Evolutionary conservation across 768 basidiomycete genomes (phyloP).

Genomic region (Calocybe gangraenosa): DNA sequence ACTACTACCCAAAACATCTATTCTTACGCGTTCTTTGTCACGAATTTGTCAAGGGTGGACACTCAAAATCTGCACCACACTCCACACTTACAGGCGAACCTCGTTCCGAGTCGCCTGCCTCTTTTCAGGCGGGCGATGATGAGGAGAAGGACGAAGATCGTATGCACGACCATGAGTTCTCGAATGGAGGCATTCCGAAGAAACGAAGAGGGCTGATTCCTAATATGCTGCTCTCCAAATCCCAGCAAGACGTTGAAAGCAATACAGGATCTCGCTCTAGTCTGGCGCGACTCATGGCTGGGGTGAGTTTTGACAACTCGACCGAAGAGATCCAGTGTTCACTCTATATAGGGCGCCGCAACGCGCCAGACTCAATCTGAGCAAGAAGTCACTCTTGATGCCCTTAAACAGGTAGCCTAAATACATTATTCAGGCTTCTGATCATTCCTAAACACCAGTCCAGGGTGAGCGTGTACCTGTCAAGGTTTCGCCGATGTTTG

Average conservation of each 20-base stretch:
- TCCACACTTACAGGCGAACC: constrained; percentile 24
- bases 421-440: background rate
- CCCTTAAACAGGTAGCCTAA: constrained; percentile 17
- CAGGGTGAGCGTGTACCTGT: constrained; percentile 51
- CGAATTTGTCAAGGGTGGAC: constrained; percentile 33
- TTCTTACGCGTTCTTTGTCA: constrained; percentile 70
- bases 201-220: constrained; percentile 9
- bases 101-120: constrained; percentile 34
- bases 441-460: background rate
- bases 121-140: constrained; percentile 20
- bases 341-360: constrained; percentile 9
- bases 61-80: constrained; percentile 19
- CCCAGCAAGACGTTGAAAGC: constrained; percentile 14
- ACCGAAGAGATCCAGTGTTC: background rate
- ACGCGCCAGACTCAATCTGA: constrained; percentile 12
- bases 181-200: constrained; percentile 7
- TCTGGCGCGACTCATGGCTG: constrained; percentile 12
- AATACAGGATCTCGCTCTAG: constrained; percentile 8
- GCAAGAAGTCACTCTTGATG: constrained; percentile 15
- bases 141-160: constrained; percentile 11
- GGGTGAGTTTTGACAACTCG: background rate
- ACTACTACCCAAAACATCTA: constrained; percentile 68
- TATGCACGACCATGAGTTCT: background rate
- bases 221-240: background rate
- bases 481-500: constrained; percentile 54